Percentiles rank a stretch among this genome's conserved stretches.
Conservation (phyloP, 2,329 filamentous ascomycete species). For the Leptographium flavum region DNA sequence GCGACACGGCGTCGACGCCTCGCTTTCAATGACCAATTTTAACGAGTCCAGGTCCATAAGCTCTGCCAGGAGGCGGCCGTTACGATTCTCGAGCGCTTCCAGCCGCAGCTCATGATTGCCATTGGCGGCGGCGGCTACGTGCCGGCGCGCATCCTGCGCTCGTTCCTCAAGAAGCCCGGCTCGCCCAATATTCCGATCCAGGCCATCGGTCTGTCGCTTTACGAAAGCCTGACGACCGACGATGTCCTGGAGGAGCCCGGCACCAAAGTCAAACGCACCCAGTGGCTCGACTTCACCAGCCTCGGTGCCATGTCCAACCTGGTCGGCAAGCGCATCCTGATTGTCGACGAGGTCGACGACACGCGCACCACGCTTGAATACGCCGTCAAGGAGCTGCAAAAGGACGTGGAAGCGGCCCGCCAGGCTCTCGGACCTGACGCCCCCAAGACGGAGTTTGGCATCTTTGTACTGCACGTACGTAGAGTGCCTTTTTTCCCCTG, state of each 20-base stretch:
- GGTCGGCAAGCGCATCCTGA: constrained; percentile 80
- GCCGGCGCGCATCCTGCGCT: constrained; percentile 88
- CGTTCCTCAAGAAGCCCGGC: constrained; percentile 84
- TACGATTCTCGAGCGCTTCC: constrained; percentile 69
- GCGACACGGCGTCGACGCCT: constrained; percentile 4
- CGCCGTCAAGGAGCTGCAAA: constrained; percentile 81
- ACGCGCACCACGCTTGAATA: constrained; percentile 90
- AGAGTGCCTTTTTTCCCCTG: constrained; percentile 14
- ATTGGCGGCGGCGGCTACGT: constrained; percentile 97
- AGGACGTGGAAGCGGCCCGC: constrained; percentile 77
- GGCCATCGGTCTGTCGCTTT: constrained; percentile 93
- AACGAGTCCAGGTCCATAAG: constrained; percentile 98
- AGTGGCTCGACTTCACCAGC: constrained; percentile 88
- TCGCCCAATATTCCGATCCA: constrained; percentile 95
- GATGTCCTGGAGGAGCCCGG: constrained; percentile 59
- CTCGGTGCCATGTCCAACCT: constrained; percentile 75
- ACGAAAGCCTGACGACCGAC: constrained; percentile 59
- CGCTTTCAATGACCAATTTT: no score
- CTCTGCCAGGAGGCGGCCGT: constrained; percentile 79
- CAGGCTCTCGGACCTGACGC: constrained; percentile 47
- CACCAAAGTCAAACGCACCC: constrained; percentile 90
- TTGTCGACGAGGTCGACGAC: constrained; percentile 93
- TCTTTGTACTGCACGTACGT: constrained; percentile 89
- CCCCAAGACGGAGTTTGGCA: constrained; percentile 74
- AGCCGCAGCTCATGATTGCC: constrained; percentile 94